These are phyloP conservation scores for Kurtzmaniella fragi DNA, from an alignment of 805 yeast species.

Conservation along the genomic window DNA sequence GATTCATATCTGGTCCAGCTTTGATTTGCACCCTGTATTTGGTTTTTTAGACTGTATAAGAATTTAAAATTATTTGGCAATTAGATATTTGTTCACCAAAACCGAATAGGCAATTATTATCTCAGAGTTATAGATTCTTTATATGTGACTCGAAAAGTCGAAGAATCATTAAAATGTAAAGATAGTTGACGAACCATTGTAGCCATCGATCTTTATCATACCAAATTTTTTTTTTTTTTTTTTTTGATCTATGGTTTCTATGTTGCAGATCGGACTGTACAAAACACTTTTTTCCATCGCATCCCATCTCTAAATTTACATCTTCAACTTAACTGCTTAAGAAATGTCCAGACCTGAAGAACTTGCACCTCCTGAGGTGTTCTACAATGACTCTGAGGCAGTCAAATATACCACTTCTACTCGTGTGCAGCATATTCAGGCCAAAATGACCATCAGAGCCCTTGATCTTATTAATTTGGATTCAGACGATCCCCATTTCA, in stretches of 20 bases:
- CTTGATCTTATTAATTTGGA: constrained; percentile 79
- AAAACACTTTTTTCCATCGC: no score
- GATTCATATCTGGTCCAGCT: constrained; percentile 86
- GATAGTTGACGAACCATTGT: no score
- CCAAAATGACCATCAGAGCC: constrained; percentile 94
- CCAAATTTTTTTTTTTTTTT: background rate
- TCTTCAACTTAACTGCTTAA: background rate
- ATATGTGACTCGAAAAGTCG: no score
- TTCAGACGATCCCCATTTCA: constrained; percentile 50
- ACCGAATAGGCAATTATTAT: no score
- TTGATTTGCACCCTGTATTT: constrained; percentile 80
- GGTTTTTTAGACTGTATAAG: constrained; percentile 67
- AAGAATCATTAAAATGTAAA: no score
- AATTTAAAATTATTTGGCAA: no score
- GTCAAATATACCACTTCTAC: constrained; percentile 86
- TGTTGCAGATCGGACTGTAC: background rate
- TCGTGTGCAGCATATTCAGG: constrained; percentile 97
- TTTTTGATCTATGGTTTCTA: background rate
- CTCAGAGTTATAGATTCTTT: no score
- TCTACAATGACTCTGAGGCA: constrained; percentile 88
- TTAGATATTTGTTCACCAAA: no score
- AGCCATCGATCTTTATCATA: no score
- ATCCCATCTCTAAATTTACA: no score
- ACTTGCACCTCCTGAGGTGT: constrained; percentile 93
- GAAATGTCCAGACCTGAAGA: constrained; percentile 95